Evolutionary conservation across 306 rosid genomes (phyloP).

Genomic region (Vigna unguiculata): DNA sequence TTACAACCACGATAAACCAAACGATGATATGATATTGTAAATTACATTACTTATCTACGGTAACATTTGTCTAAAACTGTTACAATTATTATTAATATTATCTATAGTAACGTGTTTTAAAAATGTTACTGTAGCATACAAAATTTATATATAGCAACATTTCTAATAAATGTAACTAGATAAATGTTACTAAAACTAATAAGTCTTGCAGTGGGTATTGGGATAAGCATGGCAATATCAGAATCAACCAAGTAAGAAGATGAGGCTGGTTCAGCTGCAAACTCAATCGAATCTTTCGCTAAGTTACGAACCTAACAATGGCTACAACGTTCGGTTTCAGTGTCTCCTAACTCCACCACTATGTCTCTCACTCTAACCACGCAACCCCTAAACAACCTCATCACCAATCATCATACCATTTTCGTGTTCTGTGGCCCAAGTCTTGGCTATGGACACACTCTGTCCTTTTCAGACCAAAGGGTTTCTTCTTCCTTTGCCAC

Average conservation of each 20-base stretch:
- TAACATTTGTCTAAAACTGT: too few relatives aligned
- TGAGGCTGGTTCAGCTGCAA: constrained; percentile 18
- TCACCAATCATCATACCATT: constrained; percentile 22
- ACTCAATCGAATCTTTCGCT: constrained; percentile 12
- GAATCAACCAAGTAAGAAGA: constrained; percentile 56
- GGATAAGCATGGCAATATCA: constrained; percentile 62
- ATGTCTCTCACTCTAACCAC: constrained; percentile 42
- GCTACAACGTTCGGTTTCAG: constrained; percentile 46
- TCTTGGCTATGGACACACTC: constrained; percentile 30
- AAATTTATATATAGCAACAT: too few relatives aligned
- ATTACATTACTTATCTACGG: too few relatives aligned
- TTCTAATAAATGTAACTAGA: too few relatives aligned
- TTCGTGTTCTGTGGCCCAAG: constrained; percentile 20
- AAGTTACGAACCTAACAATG: constrained; percentile 39
- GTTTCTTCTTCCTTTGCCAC: constrained; percentile 42
- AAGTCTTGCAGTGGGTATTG: too few relatives aligned
- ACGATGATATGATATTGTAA: too few relatives aligned
- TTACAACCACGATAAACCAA: too few relatives aligned
- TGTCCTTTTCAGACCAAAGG: constrained; percentile 31
- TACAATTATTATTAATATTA: too few relatives aligned
- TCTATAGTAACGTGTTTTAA: too few relatives aligned
- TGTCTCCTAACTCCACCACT: constrained; percentile 37
- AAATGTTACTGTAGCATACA: too few relatives aligned
- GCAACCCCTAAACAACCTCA: constrained; percentile 21
- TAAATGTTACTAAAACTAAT: too few relatives aligned